These are phyloP conservation scores for Rhinocladiella similis DNA, from an alignment of 2,329 filamentous ascomycete genomes.

Conservation along the genomic window DNA sequence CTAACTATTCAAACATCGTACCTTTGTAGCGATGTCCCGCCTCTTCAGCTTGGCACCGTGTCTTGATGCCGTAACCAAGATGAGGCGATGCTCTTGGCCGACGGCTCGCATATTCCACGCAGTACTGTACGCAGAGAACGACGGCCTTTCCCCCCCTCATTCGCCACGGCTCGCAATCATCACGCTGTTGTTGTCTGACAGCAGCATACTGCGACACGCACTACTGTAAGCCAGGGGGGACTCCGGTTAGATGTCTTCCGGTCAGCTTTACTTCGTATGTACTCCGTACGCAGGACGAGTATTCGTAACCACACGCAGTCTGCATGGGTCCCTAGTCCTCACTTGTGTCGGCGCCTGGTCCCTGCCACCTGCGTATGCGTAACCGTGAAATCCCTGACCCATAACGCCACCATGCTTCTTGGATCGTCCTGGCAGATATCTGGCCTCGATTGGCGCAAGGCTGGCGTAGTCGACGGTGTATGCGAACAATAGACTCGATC, in stretches of 20 bases:
- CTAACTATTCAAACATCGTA: background rate
- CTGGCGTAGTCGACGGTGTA: background rate
- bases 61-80: background rate
- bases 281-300: no score
- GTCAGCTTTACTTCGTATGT: background rate
- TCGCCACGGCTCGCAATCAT: background rate
- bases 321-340: background rate
- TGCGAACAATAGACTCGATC: no score
- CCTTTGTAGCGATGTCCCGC: background rate
- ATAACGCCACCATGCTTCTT: no score
- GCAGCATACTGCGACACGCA: background rate
- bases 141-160: background rate
- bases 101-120: background rate
- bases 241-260: background rate
- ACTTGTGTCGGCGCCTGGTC: background rate
- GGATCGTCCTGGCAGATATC: no score
- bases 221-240: background rate
- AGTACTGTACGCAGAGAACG: background rate
- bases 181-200: background rate
- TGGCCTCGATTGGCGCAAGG: background rate
- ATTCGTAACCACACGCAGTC: no score
- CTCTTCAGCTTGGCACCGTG: background rate
- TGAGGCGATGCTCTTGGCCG: conserved; percentile 3
- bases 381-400: background rate
- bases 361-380: background rate